These are phyloP conservation scores for Mucor lusitanicus DNA, from an alignment of 371 early-diverging fungal genomes.

Conservation along the genomic window DNA sequence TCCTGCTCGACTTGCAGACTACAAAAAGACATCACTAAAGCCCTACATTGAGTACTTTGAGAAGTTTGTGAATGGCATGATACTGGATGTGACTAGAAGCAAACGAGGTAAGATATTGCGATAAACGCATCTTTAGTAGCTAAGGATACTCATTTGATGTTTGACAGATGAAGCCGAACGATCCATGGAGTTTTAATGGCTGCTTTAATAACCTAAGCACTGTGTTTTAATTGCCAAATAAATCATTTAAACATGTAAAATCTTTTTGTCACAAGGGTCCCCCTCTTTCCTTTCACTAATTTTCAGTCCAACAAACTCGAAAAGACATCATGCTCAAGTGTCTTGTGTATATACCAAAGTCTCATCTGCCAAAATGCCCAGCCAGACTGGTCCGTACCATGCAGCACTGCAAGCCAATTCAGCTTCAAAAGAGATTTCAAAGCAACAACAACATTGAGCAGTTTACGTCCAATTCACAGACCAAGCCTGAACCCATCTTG, in stretches of 20 bases:
- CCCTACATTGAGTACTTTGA: constrained; percentile 70
- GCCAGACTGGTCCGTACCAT: not conserved
- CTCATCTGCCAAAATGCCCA: not conserved
- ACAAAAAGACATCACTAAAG: constrained; percentile 62
- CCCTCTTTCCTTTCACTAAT: not conserved
- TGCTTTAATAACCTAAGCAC: not conserved
- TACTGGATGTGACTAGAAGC: constrained; percentile 36
- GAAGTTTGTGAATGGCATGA: constrained; percentile 60
- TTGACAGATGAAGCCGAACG: constrained; percentile 14
- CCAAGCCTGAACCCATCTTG: constrained; percentile 25
- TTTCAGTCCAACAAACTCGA: not conserved
- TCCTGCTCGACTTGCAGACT: constrained; percentile 39
- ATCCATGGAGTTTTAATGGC: constrained; percentile 22
- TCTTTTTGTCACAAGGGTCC: constrained; percentile 2
- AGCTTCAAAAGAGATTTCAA: not conserved
- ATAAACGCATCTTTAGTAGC: no score
- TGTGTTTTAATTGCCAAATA: not conserved
- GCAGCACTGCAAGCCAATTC: not conserved
- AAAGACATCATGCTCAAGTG: not conserved
- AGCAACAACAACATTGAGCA: not conserved
- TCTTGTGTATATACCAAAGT: not conserved
- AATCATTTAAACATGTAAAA: not conserved
- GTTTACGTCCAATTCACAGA: constrained; percentile 1
- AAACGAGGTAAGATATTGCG: constrained; percentile 40
- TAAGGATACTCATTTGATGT: not conserved